Base-by-base conservation (phyloP, 1,284 basidiomycete species). In the Rhodotorula sp. region DNA sequence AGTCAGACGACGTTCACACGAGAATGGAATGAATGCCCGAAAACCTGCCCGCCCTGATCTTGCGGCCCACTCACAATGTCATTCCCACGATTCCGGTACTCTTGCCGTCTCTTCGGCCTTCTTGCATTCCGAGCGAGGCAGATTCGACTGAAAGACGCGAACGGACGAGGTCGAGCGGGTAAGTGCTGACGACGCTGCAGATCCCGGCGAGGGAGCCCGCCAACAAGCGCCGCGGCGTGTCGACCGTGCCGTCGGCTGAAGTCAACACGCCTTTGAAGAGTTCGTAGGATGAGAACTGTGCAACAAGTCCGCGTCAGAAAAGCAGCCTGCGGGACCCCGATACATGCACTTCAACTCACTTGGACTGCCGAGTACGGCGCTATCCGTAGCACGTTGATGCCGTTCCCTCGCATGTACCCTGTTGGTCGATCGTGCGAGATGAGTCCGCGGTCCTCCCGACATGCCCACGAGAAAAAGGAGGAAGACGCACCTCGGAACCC, bases 231-330 rank as follows among this genome's bases (percentile, higher is more conserved):
- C 70, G 54, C 2, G 77, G 76, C 6, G 79, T 79, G 58, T 78
- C 77, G 49, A 79, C 70, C 54, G 64, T 29, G 15, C 70, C 73
- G 21, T 76, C 75, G 6, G 46, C 51, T 2, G 72, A 61, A 2
- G 62, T 67, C 16, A 77, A 62, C 18, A 72, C 48, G 26, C 67
- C 74, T 69, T 83, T 83, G 71, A 80, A 75, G 49, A 79, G 67
- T 64, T 83, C 82, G 76, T 83, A 83, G 0, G 80, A 79, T 7
- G 79, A 78, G 64, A 83, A 83, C 69, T 83, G 81, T 16, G 1
- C 20, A 6, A 23, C 3, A 3, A 15, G 29, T 4, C 1, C 14
- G 47, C 23, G 60, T 43, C 29, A 47, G 43, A 7, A 5, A 26
- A 23, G 2, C 29, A 18, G 29, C 20, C 43, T 5, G 43, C 51